Evolutionary conservation across 208 protist genomes (phyloP), one percentile per base, ranked within the genome.

Genomic region (Acanthamoeba sp.): DNA sequence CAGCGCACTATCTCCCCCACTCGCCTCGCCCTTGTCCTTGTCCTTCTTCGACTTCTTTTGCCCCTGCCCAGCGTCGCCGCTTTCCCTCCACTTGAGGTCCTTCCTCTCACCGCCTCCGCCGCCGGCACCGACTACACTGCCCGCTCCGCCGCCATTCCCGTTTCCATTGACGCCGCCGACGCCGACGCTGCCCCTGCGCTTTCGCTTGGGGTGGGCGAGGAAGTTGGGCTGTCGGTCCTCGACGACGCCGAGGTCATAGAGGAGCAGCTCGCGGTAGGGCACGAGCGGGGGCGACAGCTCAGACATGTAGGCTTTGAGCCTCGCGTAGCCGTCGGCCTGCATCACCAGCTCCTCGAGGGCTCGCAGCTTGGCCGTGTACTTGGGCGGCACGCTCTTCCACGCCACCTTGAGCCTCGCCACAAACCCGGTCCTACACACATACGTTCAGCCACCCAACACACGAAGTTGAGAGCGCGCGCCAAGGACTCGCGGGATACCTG

Each of bases 321-420:
- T 59, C 29, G 29, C 40, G 78, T 87, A 87, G 20, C 36, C 20
- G 40, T 87, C 29, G 29, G 27, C 29, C 9, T 16, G 40, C 22
- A 42, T 55, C 38, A 87, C 42, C 40, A 87, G 48, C 40, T 52
- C 29, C 48, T 87, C 40, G n/a, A 87, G 27, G 20, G 27, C 40
- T 2, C 14, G n/a, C 20, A 87, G 78, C 78, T 55, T 42, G 40
- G 27, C 29, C 29, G 48, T 29, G 29, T 42, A n/a, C 78, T 55
- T 42, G 29, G 27, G 40, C 29, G 78, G 48, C 36, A 87, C 34
- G 40, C 78, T 22, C 78, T 87, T 87, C 78, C 78, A 78, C 38
- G 66, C 66, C 32, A 24, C 20, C 45, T 48, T 48, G 45, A 48
- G 45, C 10, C 45, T 3, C 45, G 45, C 45, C 10, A 48, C 45